Conservation (phyloP, 495 filamentous ascomycete genomes). For the Xylaria curta region DNA sequence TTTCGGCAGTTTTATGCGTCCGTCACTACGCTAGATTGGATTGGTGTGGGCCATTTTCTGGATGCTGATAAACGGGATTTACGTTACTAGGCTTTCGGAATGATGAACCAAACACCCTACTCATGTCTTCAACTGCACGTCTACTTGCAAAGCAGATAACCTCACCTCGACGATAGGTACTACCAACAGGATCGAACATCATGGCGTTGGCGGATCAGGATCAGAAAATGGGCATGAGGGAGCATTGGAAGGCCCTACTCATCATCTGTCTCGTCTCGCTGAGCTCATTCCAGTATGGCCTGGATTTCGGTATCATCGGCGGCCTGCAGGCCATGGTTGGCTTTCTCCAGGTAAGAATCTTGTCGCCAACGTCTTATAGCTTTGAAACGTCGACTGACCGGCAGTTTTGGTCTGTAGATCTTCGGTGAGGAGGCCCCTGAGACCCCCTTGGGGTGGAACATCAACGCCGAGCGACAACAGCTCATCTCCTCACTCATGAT, state of each 20-base stretch:
- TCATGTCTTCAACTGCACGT: neutral
- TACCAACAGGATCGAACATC: neutral
- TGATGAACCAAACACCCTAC: neutral
- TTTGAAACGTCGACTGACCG: slow-evolving; percentile 19
- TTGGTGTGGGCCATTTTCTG: neutral
- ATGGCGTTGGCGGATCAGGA: slow-evolving; percentile 36
- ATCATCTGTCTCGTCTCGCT: slow-evolving; percentile 57
- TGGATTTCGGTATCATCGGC: slow-evolving; percentile 67
- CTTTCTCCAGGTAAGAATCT: slow-evolving; percentile 55
- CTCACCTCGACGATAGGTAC: neutral
- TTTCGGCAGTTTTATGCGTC: slow-evolving; percentile 20
- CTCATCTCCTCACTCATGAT: slow-evolving; percentile 66
- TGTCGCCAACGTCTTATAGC: no score
- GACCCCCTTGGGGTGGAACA: slow-evolving; percentile 60
- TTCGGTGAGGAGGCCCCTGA: slow-evolving; percentile 50
- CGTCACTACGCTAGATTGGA: neutral
- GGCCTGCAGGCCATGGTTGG: slow-evolving; percentile 67
- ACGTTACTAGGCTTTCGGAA: neutral
- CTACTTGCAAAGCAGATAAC: neutral
- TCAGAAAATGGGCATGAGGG: slow-evolving; percentile 37
- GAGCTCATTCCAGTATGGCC: slow-evolving; percentile 66
- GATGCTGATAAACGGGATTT: neutral
- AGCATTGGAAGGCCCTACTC: slow-evolving; percentile 50
- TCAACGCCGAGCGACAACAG: slow-evolving; percentile 59
- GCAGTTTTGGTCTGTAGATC: slow-evolving; percentile 33